Evolutionary conservation across 495 filamentous ascomycete species (phyloP).

Genomic region (Penicillium fimorum): DNA sequence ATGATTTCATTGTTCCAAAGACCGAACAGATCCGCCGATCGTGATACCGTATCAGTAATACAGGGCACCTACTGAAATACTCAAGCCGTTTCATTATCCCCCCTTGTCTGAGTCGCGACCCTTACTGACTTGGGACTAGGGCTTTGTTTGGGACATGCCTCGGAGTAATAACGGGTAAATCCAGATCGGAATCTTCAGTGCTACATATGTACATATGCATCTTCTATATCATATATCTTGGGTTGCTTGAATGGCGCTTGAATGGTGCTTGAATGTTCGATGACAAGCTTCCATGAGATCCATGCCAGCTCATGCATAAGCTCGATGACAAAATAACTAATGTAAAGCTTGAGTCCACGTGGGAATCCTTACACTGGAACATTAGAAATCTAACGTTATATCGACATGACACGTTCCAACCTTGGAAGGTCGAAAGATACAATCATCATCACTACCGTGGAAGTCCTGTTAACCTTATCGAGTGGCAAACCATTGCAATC

Average conservation of each 20-base stretch:
- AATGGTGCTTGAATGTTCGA: not conserved
- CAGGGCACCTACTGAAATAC: not conserved
- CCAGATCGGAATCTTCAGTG: constrained; percentile 4
- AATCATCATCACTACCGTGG: not conserved
- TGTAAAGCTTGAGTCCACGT: constrained; percentile 22
- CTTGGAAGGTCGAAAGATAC: not conserved
- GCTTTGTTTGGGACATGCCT: not conserved
- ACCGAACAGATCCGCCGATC: constrained; percentile 22
- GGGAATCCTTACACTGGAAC: constrained; percentile 12
- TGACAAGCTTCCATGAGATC: not conserved
- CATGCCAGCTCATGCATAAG: not conserved
- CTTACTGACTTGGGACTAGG: constrained; percentile 7
- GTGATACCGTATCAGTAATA: constrained; percentile 9
- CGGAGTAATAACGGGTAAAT: constrained; percentile 2
- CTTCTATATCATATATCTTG: not conserved
- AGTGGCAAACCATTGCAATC: not conserved
- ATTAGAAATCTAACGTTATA: not conserved
- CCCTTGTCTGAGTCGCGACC: not conserved
- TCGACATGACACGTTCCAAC: not conserved
- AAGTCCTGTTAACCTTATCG: constrained; percentile 1
- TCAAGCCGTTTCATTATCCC: not conserved
- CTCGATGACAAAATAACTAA: constrained; percentile 10
- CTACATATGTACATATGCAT: not conserved
- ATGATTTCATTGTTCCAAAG: constrained; percentile 27
- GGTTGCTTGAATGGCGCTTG: too few species aligned